Base-by-base conservation (phyloP, 352 stramenopile genomes). In the Globisporangium middletonii region DNA sequence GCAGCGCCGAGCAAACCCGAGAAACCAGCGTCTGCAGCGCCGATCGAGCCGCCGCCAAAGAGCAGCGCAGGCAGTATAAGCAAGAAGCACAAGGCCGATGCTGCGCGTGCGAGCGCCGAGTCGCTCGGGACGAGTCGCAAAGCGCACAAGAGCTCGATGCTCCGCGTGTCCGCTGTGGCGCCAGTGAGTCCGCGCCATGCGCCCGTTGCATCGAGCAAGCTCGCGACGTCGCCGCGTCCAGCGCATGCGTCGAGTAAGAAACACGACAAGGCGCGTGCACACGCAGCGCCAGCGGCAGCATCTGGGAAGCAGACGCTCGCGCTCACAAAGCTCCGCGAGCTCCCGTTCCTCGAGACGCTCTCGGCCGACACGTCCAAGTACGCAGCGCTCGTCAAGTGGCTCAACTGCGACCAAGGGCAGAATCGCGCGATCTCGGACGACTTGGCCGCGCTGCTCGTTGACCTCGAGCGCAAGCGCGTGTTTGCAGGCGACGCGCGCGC, bases 391-490 rank as follows among this genome's bases (percentile, higher is more conserved):
- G 55, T 75, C 23, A 75, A 73, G 54, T 89, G 79, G 79, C 55
- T 89, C 45, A 70, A 86, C 57, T 27, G 50, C 28, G 77, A 89
- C 38, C 60, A 75, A 26, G 67, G 68, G 23, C 72, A 77, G 43
- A 72, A 89, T 59, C 42, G 60, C 18, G 49, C 68, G 5, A 67
- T 63, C 8, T 65, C 79, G 23, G 15, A 49, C 0, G 68, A 74
- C 18, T 55, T 82, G 37, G 59, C 60, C 15, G 37, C 69, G 45
- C 19, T 83, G n/a, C 42, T 87, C 38, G 61, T 62, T 16, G 42
- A 53, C 13, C 19, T 59, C 46, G 33, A 42, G 23, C 26, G 49
- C 28, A 27, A 49, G 27, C 18, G 26, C 43, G 12, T 60, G 54
- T 50, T 56, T 37, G 26, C 46, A 2, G 12, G 18, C 41, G 55